Base-by-base conservation (phyloP, 202 grass and related monocot species). In the Schoenoplectus tabernaemontani region DNA sequence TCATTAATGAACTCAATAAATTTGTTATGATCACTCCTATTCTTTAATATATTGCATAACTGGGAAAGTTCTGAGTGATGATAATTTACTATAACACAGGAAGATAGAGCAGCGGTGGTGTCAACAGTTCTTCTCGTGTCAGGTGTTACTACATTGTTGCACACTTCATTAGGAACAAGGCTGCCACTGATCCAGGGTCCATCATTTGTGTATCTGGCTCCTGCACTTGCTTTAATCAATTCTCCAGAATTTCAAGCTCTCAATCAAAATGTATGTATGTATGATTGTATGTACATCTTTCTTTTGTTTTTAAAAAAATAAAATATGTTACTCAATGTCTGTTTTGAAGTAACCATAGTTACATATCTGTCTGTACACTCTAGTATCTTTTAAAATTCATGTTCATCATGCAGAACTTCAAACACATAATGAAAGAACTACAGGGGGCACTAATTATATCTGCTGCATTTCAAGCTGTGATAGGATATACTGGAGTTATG, bases 401-500 rank as follows among this genome's bases (percentile, higher is more conserved):
- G 28, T 32, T 64, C 30, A 74, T 82, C 20, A 71, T 87, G 90
- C 89, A 99, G 96, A 95, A 82, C 67, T 99, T 99, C 86, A 99
- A 92, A 81, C 96, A 99, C 56, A 91, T 95, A 78, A 99, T 99
- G 96, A 99, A 95, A 87, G 89, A 99, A 64, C 78, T 99, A 37
- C 96, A 99, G 61, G 96, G 96, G 83, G 96, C 96, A 86, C 85
- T 95, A 74, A 92, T 99, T 82, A 89, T 92, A 86, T 87, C 88
- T 72, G 86, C 91, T 78, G 78, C 50, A 82, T 95, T 99, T 88
- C 96, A 99, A 92, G 86, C 93, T 50, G 17, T 92, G 46, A 85
- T 99, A 50, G 96, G 96, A 82, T 95, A 95, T 82, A 99, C 89
- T 85, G 91, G 96, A 41, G 44, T 92, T 57, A 91, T 92, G 90